Base-by-base conservation (phyloP, 2,329 filamentous ascomycete species). In the Arthrobotrys conoides region DNA sequence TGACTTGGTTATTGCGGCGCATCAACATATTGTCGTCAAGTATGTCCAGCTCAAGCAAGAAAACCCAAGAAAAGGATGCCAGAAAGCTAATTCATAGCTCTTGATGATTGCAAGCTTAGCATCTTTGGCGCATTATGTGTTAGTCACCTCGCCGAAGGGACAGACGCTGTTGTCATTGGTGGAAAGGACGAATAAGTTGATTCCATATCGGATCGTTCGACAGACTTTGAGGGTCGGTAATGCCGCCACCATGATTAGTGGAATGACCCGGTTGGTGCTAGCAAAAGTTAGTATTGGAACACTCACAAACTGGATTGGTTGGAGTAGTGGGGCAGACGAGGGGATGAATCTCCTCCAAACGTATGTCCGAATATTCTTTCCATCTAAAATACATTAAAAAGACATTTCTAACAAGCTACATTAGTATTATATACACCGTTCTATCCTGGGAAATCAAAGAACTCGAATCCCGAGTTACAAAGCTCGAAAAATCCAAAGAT, bases 171-270 rank as follows among this genome's bases (percentile, higher is more conserved):
- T 93, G 20, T 91, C 91, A 75, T 87, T 94, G 46, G 84, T 93
- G 33, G 90, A 91, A 71, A 92, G 89, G 80, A 87, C 91, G 10
- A 90, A 94, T 83, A 89, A 88, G 70, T 86, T 94, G 71, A 85
- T 93, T 0, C 92, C 92, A 0, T 95, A 94, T 83, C 87, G 88
- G 49, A 86, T 93, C 80, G 87, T 94, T 64, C 88, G 90, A 76
- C 91, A 94, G 83, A 93, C 92, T 0, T 85, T 96, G 3, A 89
- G 90, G 48, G 87, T 94, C 14, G 91, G 92, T 5, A 96, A 95
- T 83, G 92, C 92, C 0, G 92, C 92, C 0, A 92, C 90, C 20
- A 94, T 96, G 92, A 90, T 95, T 71, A 92, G 88, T 82, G 92
- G 88, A 73, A 90, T 95, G 87, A 88, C 92, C 83, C 88, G 87